Conservation (phyloP, 2,329 filamentous ascomycete genomes). For the Penicillium fuscoglaucum region DNA sequence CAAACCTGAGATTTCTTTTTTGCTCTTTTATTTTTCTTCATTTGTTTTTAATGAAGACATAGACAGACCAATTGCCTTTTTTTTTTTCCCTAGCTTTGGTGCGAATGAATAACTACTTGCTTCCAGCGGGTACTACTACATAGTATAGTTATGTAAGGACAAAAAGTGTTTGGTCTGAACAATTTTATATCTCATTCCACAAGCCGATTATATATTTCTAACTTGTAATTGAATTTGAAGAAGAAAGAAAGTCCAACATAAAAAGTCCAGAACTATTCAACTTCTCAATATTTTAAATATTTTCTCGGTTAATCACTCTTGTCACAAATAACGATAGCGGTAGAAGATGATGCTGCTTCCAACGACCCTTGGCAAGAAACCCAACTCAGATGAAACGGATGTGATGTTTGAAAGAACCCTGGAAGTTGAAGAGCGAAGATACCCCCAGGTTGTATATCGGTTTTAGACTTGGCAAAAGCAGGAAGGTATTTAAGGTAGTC, state of each 20-base stretch:
- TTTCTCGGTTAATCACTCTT: background rate
- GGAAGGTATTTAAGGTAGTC: background rate
- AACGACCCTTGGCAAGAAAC: background rate
- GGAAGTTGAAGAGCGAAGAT: background rate
- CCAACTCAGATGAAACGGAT: background rate
- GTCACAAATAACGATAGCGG: background rate
- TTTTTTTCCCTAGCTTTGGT: too few relatives aligned
- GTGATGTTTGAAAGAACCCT: background rate
- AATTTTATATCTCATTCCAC: too few relatives aligned
- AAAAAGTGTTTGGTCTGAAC: too few relatives aligned
- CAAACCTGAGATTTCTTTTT: conserved; percentile 20
- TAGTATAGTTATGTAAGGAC: too few relatives aligned
- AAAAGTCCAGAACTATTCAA: background rate
- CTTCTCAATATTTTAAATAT: background rate
- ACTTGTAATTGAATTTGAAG: background rate
- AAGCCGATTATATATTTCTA: background rate
- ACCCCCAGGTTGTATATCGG: background rate
- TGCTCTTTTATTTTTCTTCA: conserved; percentile 7
- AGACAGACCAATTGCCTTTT: background rate
- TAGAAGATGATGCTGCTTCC: background rate
- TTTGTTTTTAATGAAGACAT: background rate
- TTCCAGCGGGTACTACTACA: background rate
- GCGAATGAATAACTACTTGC: background rate
- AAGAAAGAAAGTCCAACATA: background rate
- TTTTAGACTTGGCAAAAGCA: background rate